Evolutionary conservation across 257 asterid species (phyloP), one percentile per base, ranked within the genome.

Genomic region (Rubia yunnanensis): DNA sequence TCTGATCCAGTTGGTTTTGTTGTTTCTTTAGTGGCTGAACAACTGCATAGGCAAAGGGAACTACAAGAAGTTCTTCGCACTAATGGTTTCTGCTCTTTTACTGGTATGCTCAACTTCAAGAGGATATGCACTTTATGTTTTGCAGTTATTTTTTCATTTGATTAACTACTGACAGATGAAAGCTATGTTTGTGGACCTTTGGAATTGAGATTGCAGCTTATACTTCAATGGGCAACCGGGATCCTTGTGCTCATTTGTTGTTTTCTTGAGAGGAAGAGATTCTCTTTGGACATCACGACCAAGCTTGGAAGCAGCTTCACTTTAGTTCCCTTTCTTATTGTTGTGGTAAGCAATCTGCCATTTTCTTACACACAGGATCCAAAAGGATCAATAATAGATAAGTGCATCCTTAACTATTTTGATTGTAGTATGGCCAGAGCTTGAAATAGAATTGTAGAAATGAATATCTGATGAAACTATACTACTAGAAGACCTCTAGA

Each of bases 241-340:
- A 88, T 94, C 65, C 88, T 88, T 57, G 96, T 94, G 2, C 80
- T 94, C 55, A 73, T 94, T 73, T 80, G 83, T 67, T 94, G 99
- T 81, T 94, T 90, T 69, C 81, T 90, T 10, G 96, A 88, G 86
- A 84, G 66, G 78, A 86, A 85, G 81, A 75, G 70, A 73, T 88
- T 86, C 70, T 79, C 91, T 34, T 56, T 68, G 2, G 94, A 88
- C 70, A 85, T 94, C 70, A 73, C 91, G 81, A 62, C 96, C 80
- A 90, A 94, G 82, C 70, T 94, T 53, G 98, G 99, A 71, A 90
- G 95, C 95, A 90, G 99, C 77, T 94, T 90, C 80, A 83, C 98
- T 0, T 69, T 90, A 62, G 98, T 80, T 67, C 99, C 99, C 5
- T 94, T 78, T 36, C 91, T 86, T 11, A 85, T 90, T 22, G 98